phyloP scores from a whole-genome alignment of 148 eudicot species.

The Fagopyrum homotropicum region DNA sequence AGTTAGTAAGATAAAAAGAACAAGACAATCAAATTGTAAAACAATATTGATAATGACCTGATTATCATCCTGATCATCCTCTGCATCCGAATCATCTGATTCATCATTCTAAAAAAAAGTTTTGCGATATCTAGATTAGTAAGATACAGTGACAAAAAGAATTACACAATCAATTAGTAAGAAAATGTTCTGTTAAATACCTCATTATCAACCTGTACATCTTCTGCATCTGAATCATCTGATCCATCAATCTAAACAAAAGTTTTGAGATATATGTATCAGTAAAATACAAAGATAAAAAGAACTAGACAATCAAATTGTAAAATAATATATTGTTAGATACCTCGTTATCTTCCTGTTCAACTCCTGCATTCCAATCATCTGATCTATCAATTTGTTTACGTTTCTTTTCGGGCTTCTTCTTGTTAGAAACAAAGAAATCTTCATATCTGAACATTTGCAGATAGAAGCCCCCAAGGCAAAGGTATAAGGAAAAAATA shows the following conservation, averaged over 20 bases:
- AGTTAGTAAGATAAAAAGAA: not conserved
- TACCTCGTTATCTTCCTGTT: slow-evolving; percentile 22
- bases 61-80: slow-evolving; percentile 32
- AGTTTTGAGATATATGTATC: not conserved
- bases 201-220: slow-evolving; percentile 27
- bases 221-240: slow-evolving; percentile 40
- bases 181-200: slow-evolving; percentile 23
- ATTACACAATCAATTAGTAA: slow-evolving; percentile 9
- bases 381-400: slow-evolving; percentile 22
- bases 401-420: slow-evolving; percentile 31
- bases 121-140: not conserved
- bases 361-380: slow-evolving; percentile 37
- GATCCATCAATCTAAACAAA: slow-evolving; percentile 19
- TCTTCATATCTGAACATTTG: slow-evolving; percentile 52
- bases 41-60: slow-evolving; percentile 22
- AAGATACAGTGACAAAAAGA: not conserved
- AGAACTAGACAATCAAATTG: slow-evolving; percentile 7
- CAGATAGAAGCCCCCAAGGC: not conserved
- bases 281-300: not conserved
- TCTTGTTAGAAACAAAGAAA: slow-evolving; percentile 57
- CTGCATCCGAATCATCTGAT: slow-evolving; percentile 41
- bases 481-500: not conserved
- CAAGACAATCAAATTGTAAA: slow-evolving; percentile 12
- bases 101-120: slow-evolving; percentile 9
- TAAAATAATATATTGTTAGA: slow-evolving; percentile 28